These are phyloP conservation scores for Rhynchospora tenuis DNA, from an alignment of 176 grass and related monocot species.

Conservation along the genomic window DNA sequence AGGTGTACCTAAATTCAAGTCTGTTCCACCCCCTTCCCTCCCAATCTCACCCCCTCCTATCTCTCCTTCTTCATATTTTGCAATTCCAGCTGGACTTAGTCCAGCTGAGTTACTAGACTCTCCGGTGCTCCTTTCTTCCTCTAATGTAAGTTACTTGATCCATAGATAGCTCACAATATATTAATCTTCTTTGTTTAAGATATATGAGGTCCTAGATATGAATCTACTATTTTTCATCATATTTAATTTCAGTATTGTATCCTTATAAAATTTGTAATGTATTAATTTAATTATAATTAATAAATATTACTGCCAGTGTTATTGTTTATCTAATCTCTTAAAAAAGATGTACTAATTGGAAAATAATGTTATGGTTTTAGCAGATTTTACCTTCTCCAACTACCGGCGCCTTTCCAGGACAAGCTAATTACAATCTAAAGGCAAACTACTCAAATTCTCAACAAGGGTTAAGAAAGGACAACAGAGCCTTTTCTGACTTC, in stretches of 20 bases:
- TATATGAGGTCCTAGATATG: background rate
- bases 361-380: background rate
- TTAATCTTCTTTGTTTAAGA: background rate
- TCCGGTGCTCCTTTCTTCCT: slow-evolving; percentile 63
- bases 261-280: background rate
- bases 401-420: slow-evolving; percentile 62
- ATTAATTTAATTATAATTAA: background rate
- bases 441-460: slow-evolving; percentile 24
- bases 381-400: slow-evolving; percentile 76
- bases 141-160: slow-evolving; percentile 35
- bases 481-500: slow-evolving; percentile 33
- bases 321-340: background rate
- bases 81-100: slow-evolving; percentile 76
- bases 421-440: slow-evolving; percentile 39
- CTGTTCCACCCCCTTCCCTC: slow-evolving; percentile 68
- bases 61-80: slow-evolving; percentile 77
- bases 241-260: background rate
- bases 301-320: background rate
- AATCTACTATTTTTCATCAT: background rate
- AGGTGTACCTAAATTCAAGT: slow-evolving; percentile 93
- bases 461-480: slow-evolving; percentile 15
- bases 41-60: slow-evolving; percentile 59
- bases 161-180: background rate
- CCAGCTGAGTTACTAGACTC: slow-evolving; percentile 87
- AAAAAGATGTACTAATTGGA: background rate